phyloP scores from a whole-genome alignment of 306 rosid species.

The Sesbania bispinosa region DNA sequence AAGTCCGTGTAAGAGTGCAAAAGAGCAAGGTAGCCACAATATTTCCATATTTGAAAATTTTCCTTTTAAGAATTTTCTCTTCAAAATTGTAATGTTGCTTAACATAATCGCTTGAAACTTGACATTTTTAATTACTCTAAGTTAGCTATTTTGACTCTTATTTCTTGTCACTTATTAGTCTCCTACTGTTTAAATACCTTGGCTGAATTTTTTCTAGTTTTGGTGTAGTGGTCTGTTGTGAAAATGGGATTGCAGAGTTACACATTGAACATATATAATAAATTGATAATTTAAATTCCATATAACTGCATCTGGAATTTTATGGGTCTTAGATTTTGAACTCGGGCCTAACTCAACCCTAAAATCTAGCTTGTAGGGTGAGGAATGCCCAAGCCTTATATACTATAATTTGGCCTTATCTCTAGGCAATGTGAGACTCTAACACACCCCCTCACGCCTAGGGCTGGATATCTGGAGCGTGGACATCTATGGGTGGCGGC shows the following conservation, averaged over 20 bases:
- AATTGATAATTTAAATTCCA: background rate
- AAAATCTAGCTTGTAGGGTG: too few species aligned
- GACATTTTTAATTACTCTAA: background rate
- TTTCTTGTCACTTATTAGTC: background rate
- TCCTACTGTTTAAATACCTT: background rate
- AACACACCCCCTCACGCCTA: too few species aligned
- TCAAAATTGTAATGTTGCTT: background rate
- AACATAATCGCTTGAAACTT: constrained; percentile 19
- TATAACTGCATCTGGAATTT: background rate
- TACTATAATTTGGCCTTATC: too few species aligned
- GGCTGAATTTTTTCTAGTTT: background rate
- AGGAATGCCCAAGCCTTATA: too few species aligned
- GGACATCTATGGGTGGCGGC: too few species aligned
- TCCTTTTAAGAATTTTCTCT: background rate
- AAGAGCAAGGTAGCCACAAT: constrained; percentile 81
- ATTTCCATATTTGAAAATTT: constrained; percentile 11
- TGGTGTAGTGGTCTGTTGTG: background rate
- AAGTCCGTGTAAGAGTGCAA: constrained; percentile 92
- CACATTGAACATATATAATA: background rate
- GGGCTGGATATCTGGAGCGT: too few species aligned
- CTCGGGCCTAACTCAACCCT: too few species aligned
- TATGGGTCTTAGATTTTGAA: too few species aligned
- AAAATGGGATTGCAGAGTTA: background rate
- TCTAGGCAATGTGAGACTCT: too few species aligned
- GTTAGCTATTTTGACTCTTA: background rate